Conservation (phyloP, 805 yeast species). For the Monosporozyma aquatica region DNA sequence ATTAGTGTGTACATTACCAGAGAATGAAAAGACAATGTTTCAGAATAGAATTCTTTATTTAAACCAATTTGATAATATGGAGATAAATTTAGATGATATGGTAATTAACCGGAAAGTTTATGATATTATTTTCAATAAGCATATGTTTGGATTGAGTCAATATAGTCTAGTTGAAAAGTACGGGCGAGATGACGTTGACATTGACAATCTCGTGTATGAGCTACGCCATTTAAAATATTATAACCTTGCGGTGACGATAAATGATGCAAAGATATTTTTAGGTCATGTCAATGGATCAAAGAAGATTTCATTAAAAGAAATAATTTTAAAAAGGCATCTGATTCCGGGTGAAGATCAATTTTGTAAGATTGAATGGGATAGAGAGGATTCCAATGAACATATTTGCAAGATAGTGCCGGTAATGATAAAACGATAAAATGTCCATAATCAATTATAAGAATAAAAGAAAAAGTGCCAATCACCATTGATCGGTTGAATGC, state of each 20-base stretch:
- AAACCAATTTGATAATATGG: not conserved
- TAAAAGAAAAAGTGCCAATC: too few relatives aligned
- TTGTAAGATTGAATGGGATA: conserved; percentile 12
- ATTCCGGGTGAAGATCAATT: not conserved
- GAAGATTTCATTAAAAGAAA: conserved; percentile 7
- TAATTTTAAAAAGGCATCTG: not conserved
- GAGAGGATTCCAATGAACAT: not conserved
- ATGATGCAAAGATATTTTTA: conserved; percentile 5
- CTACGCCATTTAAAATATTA: conserved; percentile 7
- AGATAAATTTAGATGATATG: not conserved
- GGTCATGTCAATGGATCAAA: conserved; percentile 11
- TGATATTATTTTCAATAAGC: conserved; percentile 3
- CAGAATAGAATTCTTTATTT: conserved; percentile 1
- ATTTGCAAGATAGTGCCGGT: not conserved
- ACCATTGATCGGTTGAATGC: too few relatives aligned
- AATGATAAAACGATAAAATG: not conserved
- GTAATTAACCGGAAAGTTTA: not conserved
- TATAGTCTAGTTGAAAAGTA: not conserved
- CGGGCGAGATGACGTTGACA: not conserved
- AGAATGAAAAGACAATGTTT: not conserved
- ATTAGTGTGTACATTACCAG: conserved; percentile 9
- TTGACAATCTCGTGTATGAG: conserved; percentile 2
- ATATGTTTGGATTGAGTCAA: conserved; percentile 1
- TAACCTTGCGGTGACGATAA: conserved; percentile 8
- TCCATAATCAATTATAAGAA: too few relatives aligned